These are phyloP conservation scores for Paradendryphiella salina DNA, from an alignment of 2,329 filamentous ascomycete genomes.

Conservation along the genomic window DNA sequence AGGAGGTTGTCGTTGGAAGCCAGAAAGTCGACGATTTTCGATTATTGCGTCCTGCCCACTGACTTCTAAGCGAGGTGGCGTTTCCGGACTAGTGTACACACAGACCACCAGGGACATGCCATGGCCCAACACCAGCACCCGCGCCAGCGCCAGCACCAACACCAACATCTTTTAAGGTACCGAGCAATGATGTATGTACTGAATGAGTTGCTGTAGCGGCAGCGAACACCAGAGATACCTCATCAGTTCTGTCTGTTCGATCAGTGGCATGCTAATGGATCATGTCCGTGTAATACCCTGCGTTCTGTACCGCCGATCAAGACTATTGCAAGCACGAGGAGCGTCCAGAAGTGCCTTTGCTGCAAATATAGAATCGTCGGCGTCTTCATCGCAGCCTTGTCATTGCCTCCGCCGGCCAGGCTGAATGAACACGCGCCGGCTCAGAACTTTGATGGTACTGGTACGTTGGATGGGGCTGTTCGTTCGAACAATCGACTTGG, in stretches of 20 bases:
- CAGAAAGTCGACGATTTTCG: neutral
- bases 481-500: neutral
- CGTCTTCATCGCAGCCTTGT: neutral
- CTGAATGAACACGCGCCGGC: neutral
- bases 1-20: slow-evolving; percentile 17
- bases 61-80: neutral
- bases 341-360: neutral
- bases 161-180: neutral
- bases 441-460: neutral
- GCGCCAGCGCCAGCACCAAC: neutral
- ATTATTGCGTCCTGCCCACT: neutral
- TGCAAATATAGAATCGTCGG: neutral
- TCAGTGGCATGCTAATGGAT: neutral
- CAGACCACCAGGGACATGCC: neutral
- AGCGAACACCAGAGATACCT: neutral
- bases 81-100: slow-evolving; percentile 5
- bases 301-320: neutral
- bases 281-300: neutral
- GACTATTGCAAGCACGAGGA: neutral
- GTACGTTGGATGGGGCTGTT: neutral
- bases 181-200: neutral
- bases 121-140: neutral
- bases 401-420: neutral
- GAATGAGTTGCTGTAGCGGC: neutral
- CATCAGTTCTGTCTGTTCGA: neutral